phyloP scores from a whole-genome alignment of 805 yeast genomes.

The Candida hungchunana region DNA sequence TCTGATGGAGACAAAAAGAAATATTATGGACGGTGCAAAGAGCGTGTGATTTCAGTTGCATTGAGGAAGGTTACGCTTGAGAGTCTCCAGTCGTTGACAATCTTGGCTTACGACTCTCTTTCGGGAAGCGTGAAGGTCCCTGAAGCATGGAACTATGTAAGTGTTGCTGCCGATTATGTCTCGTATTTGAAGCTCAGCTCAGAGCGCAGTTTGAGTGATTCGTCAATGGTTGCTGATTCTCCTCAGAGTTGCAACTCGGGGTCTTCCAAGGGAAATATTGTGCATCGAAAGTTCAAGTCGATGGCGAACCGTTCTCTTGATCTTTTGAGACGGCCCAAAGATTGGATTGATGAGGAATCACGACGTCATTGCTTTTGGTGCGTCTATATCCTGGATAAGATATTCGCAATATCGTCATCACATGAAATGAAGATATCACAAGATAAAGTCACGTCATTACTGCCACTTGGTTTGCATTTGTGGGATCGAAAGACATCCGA shows the following conservation, averaged over 20 bases:
- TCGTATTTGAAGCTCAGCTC: constrained; percentile 20
- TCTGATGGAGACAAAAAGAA: constrained; percentile 7
- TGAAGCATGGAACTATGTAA: constrained; percentile 26
- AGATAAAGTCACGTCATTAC: constrained; percentile 13
- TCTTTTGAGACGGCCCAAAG: constrained; percentile 18
- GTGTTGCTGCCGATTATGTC: constrained; percentile 26
- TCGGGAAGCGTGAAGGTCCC: constrained; percentile 24
- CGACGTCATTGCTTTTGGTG: constrained; percentile 27
- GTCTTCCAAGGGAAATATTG: constrained; percentile 14
- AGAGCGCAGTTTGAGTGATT: constrained; percentile 12
- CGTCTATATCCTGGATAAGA: constrained; percentile 22
- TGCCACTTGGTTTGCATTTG: constrained; percentile 17
- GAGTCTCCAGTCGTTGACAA: constrained; percentile 19
- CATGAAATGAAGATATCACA: constrained; percentile 23
- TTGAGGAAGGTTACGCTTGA: constrained; percentile 21
- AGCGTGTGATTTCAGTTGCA: constrained; percentile 18
- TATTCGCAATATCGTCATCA: constrained; percentile 23
- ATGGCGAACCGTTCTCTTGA: constrained; percentile 18
- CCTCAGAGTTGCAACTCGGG: constrained; percentile 18
- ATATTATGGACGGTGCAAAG: constrained; percentile 18
- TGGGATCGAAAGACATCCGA: constrained; percentile 13
- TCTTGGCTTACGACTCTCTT: constrained; percentile 22
- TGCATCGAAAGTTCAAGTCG: constrained; percentile 17
- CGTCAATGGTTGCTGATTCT: constrained; percentile 15
- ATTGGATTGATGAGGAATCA: constrained; percentile 25